Percentiles rank a stretch among this genome's conserved stretches.
Conservation (phyloP, 225 moss, liverwort and hornwort genomes). For the Anthoceros angustus region DNA sequence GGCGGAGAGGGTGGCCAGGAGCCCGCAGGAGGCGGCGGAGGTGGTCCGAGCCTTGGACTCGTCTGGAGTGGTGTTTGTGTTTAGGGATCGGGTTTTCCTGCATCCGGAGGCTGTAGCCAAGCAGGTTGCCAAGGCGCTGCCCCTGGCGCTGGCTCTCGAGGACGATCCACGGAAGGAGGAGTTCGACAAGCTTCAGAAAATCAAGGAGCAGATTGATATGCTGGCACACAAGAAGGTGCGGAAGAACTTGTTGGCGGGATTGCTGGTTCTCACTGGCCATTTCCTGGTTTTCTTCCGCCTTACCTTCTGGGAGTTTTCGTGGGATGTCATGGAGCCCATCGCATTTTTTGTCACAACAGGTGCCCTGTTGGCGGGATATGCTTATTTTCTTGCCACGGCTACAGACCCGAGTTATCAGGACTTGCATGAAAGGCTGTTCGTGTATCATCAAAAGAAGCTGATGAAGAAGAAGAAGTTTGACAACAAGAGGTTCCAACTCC, state of each 20-base stretch:
- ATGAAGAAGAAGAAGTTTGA: constrained; percentile 67
- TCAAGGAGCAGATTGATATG: constrained; percentile 46
- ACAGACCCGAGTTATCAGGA: constrained; percentile 79
- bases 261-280: constrained; percentile 40
- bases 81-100: constrained; percentile 63
- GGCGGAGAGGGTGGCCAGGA: constrained; percentile 31
- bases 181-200: constrained; percentile 30
- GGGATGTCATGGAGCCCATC: constrained; percentile 96
- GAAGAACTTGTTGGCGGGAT: constrained; percentile 46
- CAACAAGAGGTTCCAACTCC: constrained; percentile 41
- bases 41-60: constrained; percentile 45
- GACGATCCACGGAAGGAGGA: constrained; percentile 67
- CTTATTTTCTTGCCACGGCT: constrained; percentile 75
- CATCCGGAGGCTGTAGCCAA: constrained; percentile 89
- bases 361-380: constrained; percentile 64
- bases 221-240: constrained; percentile 86
- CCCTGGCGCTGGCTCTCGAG: constrained; percentile 59
- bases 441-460: constrained; percentile 59
- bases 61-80: constrained; percentile 81
- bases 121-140: constrained; percentile 67
- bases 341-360: constrained; percentile 73
- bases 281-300: constrained; percentile 63
- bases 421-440: constrained; percentile 66
- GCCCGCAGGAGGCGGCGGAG: constrained; percentile 29
- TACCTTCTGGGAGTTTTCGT: constrained; percentile 93